Base-by-base conservation (phyloP, 306 rosid genomes). In the Rosa lucieae region DNA sequence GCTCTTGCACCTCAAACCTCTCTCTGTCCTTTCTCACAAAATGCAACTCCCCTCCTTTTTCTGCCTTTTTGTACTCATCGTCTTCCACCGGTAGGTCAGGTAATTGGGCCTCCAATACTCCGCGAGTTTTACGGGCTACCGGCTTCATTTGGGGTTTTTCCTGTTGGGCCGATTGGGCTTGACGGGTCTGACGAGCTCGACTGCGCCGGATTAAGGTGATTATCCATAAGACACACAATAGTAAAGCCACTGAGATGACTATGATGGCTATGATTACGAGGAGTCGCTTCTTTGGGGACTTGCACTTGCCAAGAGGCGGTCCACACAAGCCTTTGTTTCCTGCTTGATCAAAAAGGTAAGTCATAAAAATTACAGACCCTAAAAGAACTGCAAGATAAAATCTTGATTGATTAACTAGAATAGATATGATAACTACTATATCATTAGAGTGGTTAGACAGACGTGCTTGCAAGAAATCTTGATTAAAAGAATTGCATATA, bases 271-370 rank as follows among this genome's bases (percentile, higher is more conserved):
- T 80, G 52, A 87, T 17, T 55, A 84, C 75, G 5, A 73, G 62
- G 67, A 32, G 17, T 48, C 15, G 59, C 37, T 90, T 86, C 72
- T 72, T 85, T 56, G 73, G 37, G 72, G 87, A 15, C 52, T 47
- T 80, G 90, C 99, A 92, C 15, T 80, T 87, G 10, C 10, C 63
- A 42, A 95, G 80, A 66, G 97, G 96, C 71, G 44, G 77, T 81
- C 96, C 99, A 55, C 99, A 95, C 47, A 95, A 72, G 26, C 63
- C 94, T 17, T 40, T 13, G 84, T 93, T 90, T 10, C 94, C 99
- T 94, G 85, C 79, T 77, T 56, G 79, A 74, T 67, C 11, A 58
- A 66, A 80, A 72, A 71, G 26, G 37, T 58, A 7, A 35, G 14
- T 61, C 17, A 40, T 10, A 17, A 9, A 44, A 65, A 65, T 35